Base-by-base conservation (phyloP, 2,329 filamentous ascomycete genomes). In the Huntiella abstrusa region DNA sequence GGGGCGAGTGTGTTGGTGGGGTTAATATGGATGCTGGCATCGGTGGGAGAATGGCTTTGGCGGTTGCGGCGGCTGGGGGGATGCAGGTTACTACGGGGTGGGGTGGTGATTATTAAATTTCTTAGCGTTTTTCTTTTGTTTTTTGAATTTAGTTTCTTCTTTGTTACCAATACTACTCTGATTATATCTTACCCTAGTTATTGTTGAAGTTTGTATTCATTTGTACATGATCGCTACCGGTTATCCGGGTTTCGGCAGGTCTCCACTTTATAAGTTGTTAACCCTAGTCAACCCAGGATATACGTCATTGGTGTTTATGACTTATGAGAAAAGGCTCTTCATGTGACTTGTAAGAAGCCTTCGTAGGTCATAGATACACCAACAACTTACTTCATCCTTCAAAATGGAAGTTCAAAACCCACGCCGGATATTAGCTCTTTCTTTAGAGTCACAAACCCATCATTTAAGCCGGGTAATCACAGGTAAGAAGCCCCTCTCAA, bases 341-440 rank as follows among this genome's bases (percentile, higher is more conserved):
- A 28, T 28, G 22, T 28, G 22, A 28, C 2, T 28, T 28, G 22
- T 10, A 28, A 28, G 8, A 10, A 28, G 22, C 22, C 8, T 10
- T 28, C 2, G 3, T 28, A 10, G 22, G 2, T 10, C 22, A 28
- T 28, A 28, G 3, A 28, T 7, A 10, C 22, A 28, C 10, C 22
- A 28, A 28, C 3, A 28, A 28, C 10, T 28, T 28, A 10, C 8
- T 7, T 1, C 22, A 28, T 28, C 6, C 13, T 15, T 32, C 10
- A 38, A 22, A 34, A 47, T 47, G 45, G 47, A 48, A 11, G 41
- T 50, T 12, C 45, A 44, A 34, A 47, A 48, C 17, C 33, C 73
- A 8, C 64, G 72, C 43, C 64, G 75, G 22, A 70, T 78, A 46
- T 60, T 80, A 33, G 73, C 73, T 12, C 68, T 79, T 4, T 69